Conservation (phyloP, 495 filamentous ascomycete genomes). For the Articulospora tetracladia region DNA sequence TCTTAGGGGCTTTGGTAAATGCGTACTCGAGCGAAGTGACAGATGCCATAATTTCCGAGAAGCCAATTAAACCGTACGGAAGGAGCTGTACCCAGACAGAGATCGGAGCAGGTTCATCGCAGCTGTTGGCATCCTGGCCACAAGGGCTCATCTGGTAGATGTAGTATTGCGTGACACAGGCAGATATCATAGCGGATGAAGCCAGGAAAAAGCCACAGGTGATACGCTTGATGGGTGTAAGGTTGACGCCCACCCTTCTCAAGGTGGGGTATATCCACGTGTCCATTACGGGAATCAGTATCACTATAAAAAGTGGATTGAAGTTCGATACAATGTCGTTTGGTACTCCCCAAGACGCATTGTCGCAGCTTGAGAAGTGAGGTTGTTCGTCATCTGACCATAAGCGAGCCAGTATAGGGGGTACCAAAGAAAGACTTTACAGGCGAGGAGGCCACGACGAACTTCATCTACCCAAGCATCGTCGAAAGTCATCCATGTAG, state of each 20-base stretch:
- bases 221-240: constrained; percentile 72
- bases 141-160: constrained; percentile 59
- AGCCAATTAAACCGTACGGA: constrained; percentile 30
- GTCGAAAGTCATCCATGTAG: constrained; percentile 68
- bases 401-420: constrained; percentile 49
- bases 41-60: constrained; percentile 39
- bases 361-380: constrained; percentile 67
- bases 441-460: constrained; percentile 61
- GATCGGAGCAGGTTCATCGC: constrained; percentile 12
- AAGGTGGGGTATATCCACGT: constrained; percentile 62
- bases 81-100: constrained; percentile 26
- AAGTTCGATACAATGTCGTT: constrained; percentile 79
- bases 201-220: constrained; percentile 60
- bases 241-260: constrained; percentile 55
- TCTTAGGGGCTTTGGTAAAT: constrained; percentile 72
- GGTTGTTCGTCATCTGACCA: constrained; percentile 50
- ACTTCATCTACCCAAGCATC: constrained; percentile 73
- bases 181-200: constrained; percentile 57
- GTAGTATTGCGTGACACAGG: constrained; percentile 62
- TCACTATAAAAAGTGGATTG: constrained; percentile 68
- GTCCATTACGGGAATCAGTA: constrained; percentile 75
- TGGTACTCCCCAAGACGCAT: constrained; percentile 68
- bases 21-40: constrained; percentile 60
- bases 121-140: constrained; percentile 43
- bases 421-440: constrained; percentile 60